Conservation (phyloP, 441 rosid genomes). For the Hura crepitans region DNA sequence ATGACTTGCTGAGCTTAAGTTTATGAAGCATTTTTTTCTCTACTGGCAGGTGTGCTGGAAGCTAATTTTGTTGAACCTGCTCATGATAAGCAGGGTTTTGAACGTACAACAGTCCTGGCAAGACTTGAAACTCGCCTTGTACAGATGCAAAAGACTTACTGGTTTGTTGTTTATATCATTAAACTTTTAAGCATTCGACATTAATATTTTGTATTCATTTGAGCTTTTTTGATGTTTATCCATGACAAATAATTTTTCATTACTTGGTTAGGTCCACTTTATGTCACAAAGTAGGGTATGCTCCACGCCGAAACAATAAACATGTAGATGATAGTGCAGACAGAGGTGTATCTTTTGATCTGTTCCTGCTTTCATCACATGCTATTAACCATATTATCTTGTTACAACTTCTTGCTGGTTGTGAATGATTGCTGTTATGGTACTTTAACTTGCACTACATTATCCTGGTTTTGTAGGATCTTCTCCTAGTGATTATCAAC, state of each 20-base stretch:
- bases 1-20: conserved; percentile 13
- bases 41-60: conserved; percentile 73
- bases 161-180: conserved; percentile 44
- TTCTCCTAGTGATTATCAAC: conserved; percentile 40
- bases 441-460: conserved; percentile 15
- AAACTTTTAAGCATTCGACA: not conserved
- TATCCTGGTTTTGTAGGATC: conserved; percentile 35
- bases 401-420: not conserved
- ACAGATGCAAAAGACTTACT: conserved; percentile 81
- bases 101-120: conserved; percentile 66
- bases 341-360: conserved; percentile 36
- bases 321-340: conserved; percentile 27
- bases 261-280: conserved; percentile 45
- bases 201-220: conserved; percentile 11
- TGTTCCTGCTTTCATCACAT: conserved; percentile 12
- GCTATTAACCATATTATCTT: not conserved
- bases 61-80: conserved; percentile 95
- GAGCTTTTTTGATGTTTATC: conserved; percentile 7
- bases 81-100: conserved; percentile 91
- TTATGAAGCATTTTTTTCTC: conserved; percentile 24
- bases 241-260: conserved; percentile 9
- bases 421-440: not conserved
- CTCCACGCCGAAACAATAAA: conserved; percentile 48
- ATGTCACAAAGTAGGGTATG: conserved; percentile 80
- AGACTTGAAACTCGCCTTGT: conserved; percentile 64